Base-by-base conservation (phyloP, 176 grass and related monocot species). In the Carex myosuroides region DNA sequence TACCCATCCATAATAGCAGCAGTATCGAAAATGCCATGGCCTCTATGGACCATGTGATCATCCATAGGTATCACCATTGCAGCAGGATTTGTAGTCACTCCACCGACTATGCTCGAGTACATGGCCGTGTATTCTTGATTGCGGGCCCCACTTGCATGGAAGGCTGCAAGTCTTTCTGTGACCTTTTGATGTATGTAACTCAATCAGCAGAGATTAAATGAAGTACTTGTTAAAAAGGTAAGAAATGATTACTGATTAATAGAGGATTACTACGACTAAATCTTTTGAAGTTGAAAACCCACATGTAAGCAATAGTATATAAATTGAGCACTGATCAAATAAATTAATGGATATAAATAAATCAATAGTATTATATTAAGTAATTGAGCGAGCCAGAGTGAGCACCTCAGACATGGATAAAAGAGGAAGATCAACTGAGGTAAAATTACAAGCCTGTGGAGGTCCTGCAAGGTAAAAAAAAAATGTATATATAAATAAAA, bases 11-110 rank as follows among this genome's bases (percentile, higher is more conserved):
- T 87, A 81, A 98, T 91, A 79, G 91, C 91, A 37, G 92, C 91
- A 58, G 92, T 98, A 76, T 98, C 95, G 64, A 98, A 98, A 80
- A 98, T 92, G 26, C 95, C 95, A 56, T 98, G 95, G 42, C 95
- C 95, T 90, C 95, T 91, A 67, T 98, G 95, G 32, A 98, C 92
- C 92, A 98, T 93, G 83, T 98, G 95, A 90, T 98, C 95, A 69
- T 98, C 95, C 1, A 94, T 88, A 46, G 92, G 89, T 83, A 98
- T 91, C 72, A 98, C 92, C 95, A 98, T 94, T 56, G 91, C 91
- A 21, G 88, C 84, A 33, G 89, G 95, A 83, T 93, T 54, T 21
- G 85, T 89, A 61, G 87, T 94, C 55, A 98, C 92, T 81, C 95
- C 95, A 70, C 92, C 95, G 88, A 93, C 60, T 74, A 94, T 85